Base-by-base conservation (phyloP, 2,329 filamentous ascomycete species). In the Penicillium sp. region DNA sequence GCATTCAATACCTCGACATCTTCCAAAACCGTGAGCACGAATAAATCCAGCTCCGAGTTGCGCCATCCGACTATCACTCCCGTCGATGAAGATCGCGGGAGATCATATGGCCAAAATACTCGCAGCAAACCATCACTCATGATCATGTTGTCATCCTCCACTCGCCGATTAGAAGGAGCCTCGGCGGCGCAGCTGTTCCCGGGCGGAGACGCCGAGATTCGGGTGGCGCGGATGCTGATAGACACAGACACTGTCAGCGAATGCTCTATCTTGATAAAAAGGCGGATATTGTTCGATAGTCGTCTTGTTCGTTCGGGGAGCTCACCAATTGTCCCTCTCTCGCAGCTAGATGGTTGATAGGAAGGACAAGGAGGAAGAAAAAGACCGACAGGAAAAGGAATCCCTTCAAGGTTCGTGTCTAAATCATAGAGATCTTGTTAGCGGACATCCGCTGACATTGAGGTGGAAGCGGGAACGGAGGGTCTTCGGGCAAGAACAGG, bases 61-160 rank as follows among this genome's bases (percentile, higher is more conserved):
- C 89, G 86, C 91, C 93, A 99, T 69, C 94, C 94, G 45, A 99
- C 89, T 61, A 99, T 86, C 57, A 97, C 89, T 43, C 93, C 94
- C 41, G 90, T 85, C 54, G 84, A 81, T 64, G 85, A 84, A 53
- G 87, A 89, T 73, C 81, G 83, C 52, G 84, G 82, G 69, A 90
- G 86, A 77, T 96, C 92, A 69, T 89, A 89, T 68, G 94, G 95
- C 94, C 94, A 99, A 80, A 99, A 97, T 79, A 99, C 87, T 81
- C 94, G 91, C 87, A 97, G 91, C 80, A 97, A 82, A 70, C 90
- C 92, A 90, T 94, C 83, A 67, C 78, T 79, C 76, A 80, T 78
- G 74, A 84, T 79, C 84, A 87, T 87, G 73, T 81, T 85, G 80
- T 77, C 82, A 85, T 79, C 75, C 67, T 69, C 64, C 60, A 58